phyloP scores from a whole-genome alignment of 1,139 yeast species.

The Suhomyces bokatorum region DNA sequence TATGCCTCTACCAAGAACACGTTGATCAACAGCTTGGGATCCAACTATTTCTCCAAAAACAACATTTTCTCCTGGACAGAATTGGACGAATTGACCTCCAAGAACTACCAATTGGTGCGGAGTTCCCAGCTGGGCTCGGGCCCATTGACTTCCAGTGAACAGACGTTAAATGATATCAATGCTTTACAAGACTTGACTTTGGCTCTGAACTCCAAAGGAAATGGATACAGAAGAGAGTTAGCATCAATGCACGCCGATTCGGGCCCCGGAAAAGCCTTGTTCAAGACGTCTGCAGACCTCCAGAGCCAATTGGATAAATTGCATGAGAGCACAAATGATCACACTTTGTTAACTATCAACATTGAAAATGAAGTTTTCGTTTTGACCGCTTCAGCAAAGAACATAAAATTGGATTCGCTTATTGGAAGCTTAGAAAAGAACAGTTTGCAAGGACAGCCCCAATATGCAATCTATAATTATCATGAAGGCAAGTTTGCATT shows the following conservation, averaged over 20 bases:
- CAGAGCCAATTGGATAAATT: constrained; percentile 25
- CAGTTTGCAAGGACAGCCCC: constrained; percentile 28
- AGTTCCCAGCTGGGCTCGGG: constrained; percentile 38
- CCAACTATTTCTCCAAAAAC: constrained; percentile 56
- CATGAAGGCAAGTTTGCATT: constrained; percentile 44
- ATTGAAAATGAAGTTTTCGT: constrained; percentile 37
- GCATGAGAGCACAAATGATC: constrained; percentile 12
- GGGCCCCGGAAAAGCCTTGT: constrained; percentile 24
- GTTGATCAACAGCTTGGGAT: constrained; percentile 68
- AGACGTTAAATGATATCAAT: constrained; percentile 48
- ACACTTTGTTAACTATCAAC: constrained; percentile 31
- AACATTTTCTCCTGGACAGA: constrained; percentile 56
- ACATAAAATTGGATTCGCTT: constrained; percentile 25
- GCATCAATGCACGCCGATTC: constrained; percentile 35
- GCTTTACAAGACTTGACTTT: constrained; percentile 34
- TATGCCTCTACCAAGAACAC: constrained; percentile 90
- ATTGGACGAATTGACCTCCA: constrained; percentile 56
- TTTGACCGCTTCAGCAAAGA: constrained; percentile 18
- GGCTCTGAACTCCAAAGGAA: constrained; percentile 19
- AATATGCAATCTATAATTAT: constrained; percentile 58
- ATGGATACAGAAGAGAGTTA: constrained; percentile 30
- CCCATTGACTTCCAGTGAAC: constrained; percentile 66
- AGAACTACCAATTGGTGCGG: constrained; percentile 41
- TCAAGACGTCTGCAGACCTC: constrained; percentile 29
- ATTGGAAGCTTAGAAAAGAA: constrained; percentile 21